Evolutionary conservation across 1,284 basidiomycete genomes (phyloP), one percentile per base, ranked within the genome.

Genomic region (Sparassis latifolia): DNA sequence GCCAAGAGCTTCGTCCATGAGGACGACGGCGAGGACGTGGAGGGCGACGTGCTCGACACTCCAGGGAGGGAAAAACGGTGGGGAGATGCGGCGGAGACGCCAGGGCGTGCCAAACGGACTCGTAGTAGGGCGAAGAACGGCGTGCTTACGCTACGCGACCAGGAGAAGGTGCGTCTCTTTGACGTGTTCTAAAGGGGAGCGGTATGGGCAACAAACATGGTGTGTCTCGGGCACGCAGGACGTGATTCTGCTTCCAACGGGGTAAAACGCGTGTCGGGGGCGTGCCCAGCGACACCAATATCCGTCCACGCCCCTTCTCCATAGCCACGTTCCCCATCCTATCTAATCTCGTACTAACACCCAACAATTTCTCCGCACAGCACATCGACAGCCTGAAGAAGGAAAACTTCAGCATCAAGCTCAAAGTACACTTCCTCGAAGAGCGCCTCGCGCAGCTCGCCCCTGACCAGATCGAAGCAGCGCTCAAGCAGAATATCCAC

Each of bases 371-470:
- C 20, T 20, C 20, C 9, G 33, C 39, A 10, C 33, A 96, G 92
- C 89, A 94, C 66, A 91, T 96, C 63, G 92, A 97, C 69, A 85
- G 85, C 55, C 78, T 94, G 59, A 95, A 95, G 74, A 95, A 94
- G 67, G 92, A 97, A 67, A 93, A 95, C 73, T 96, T 96, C 70
- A 89, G 88, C 61, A 84, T 97, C 64, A 95, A 97, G 66, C 79
- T 96, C 49, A 90, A 92, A 57, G 90, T 96, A 4, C 92, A 94
- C 66, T 95, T 96, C 65, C 79, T 95, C 45, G 91, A 96, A 65
- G 92, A 96, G 62, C 86, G 91, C 32, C 79, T 97, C 10, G 85
- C 85, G 1, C 83, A 89, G 61, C 82, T 94, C 52, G 89, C 92
- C 0, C 92, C 93, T 0, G 93, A 96, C 65, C 89, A 95, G 60